Evolutionary conservation across 2,329 filamentous ascomycete genomes (phyloP), one percentile per base, ranked within the genome.

Genomic region (Mycosphaerella sp.): DNA sequence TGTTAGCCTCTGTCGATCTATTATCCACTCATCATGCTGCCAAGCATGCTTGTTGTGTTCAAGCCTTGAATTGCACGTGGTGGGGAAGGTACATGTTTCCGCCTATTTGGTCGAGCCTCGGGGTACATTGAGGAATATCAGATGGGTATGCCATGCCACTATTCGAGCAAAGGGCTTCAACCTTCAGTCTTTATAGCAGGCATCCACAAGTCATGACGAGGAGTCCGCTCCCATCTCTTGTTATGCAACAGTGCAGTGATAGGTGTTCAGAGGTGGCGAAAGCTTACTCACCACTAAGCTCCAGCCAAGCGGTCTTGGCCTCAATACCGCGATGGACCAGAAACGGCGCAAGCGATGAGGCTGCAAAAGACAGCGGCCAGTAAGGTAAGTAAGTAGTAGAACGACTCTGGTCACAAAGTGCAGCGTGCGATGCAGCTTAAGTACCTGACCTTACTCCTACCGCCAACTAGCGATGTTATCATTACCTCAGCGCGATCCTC

Each of bases 271-370:
- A 26, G 10, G 21, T 44, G 42, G 23, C 8, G 43, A 48, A 55
- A 52, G 48, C 53, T 55, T 55, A 44, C 53, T 55, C 53, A 55
- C 53, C 53, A 32, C 43, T 41, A 55, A 52, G 53, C 53, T 51
- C 48, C 17, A 36, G 48, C 44, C 53, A 51, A 55, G 44, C 11
- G n/a, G 34, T 41, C 53, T 51, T 51, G 48, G 40, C 48, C 32
- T 29, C 6, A 26, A 34, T 31, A 9, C 3, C 9, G 17, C 42
- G 29, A 44, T 11, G 10, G 17, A 12, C 17, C 2, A 44, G 17
- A 29, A 17, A 40, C 14, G 11, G 38, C 38, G 14, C 11, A 23
- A 17, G 40, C 21, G 9, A 4, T 42, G 4, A 14, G 40, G 9
- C 40, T 23, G 40, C 34, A 38, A 38, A 38, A 38, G 34, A 38